Evolutionary conservation across 2,329 filamentous ascomycete genomes (phyloP).

Genomic region (Colletotrichum orbiculare): DNA sequence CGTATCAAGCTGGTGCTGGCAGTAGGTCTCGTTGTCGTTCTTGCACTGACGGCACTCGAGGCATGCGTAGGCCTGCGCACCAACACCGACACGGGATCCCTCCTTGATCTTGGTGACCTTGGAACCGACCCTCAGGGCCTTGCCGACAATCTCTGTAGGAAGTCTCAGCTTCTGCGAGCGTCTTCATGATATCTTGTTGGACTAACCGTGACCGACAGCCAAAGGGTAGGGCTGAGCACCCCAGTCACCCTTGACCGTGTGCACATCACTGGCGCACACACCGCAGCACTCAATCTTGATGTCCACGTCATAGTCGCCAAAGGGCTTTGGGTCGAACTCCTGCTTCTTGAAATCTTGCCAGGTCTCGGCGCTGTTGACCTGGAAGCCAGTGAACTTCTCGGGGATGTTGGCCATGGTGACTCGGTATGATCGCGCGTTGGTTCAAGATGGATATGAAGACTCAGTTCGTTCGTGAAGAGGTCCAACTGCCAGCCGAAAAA

Average conservation of each 20-base stretch:
- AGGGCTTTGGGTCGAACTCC: constrained; percentile 85
- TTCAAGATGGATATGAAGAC: background rate
- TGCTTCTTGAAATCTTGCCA: constrained; percentile 75
- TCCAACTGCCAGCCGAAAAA: background rate
- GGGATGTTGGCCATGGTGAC: constrained; percentile 61
- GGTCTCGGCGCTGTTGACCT: constrained; percentile 64
- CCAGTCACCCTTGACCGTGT: constrained; percentile 78
- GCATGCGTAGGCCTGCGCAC: constrained; percentile 74
- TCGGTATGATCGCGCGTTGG: constrained; percentile 19
- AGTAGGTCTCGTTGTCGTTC: constrained; percentile 76
- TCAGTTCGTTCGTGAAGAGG: background rate
- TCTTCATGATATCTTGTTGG: too few relatives aligned
- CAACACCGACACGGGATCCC: constrained; percentile 75
- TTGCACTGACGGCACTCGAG: constrained; percentile 73
- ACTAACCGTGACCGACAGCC: constrained; percentile 73
- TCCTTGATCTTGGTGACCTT: constrained; percentile 71
- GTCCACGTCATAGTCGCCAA: constrained; percentile 88
- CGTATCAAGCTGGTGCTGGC: constrained; percentile 68
- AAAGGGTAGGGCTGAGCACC: constrained; percentile 71
- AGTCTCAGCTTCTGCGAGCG: constrained; percentile 9
- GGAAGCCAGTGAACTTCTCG: constrained; percentile 71
- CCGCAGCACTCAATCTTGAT: constrained; percentile 87
- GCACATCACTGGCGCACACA: constrained; percentile 78
- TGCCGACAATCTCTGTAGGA: constrained; percentile 72
- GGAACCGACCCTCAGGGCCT: constrained; percentile 73